phyloP scores from a whole-genome alignment of 2,329 filamentous ascomycete species.

The Aspergillus chevalieri region DNA sequence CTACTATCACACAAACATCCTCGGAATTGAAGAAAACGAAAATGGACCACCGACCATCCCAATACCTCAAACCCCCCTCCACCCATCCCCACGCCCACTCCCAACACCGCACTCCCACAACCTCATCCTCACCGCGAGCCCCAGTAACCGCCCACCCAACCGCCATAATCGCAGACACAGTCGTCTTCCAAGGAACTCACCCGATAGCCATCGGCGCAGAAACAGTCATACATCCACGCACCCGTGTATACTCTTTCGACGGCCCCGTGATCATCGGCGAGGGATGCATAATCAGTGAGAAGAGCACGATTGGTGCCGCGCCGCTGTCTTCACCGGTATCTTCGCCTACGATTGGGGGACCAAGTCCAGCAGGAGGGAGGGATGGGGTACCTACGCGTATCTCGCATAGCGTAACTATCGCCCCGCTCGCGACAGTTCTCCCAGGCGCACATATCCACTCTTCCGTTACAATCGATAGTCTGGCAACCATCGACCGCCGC shows the following conservation, averaged over 20 bases:
- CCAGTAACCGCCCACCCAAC: constrained; percentile 32
- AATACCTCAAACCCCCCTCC: constrained; percentile 22
- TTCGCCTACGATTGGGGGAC: constrained; percentile 2
- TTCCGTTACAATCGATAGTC: constrained; percentile 39
- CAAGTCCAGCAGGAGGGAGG: not conserved
- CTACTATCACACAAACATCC: not conserved
- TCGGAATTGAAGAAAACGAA: not conserved
- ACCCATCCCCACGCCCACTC: constrained; percentile 40
- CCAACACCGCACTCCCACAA: constrained; percentile 19
- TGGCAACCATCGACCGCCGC: constrained; percentile 31
- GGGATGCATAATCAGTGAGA: constrained; percentile 74
- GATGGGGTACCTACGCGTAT: constrained; percentile 23
- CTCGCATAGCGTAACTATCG: constrained; percentile 35
- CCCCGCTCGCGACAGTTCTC: constrained; percentile 30
- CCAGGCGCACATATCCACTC: constrained; percentile 36
- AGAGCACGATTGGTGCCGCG: constrained; percentile 42
- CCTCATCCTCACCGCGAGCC: constrained; percentile 24
- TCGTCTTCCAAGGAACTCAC: constrained; percentile 56
- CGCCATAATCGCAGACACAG: constrained; percentile 35
- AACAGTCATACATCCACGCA: constrained; percentile 79
- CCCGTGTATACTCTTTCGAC: constrained; percentile 68
- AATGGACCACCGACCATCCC: constrained; percentile 12
- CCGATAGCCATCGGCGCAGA: constrained; percentile 72
- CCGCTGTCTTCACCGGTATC: constrained; percentile 30
- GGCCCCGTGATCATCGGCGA: constrained; percentile 76